Evolutionary conservation across 352 stramenopile genomes (phyloP).

Genomic region (Peronospora destructor): DNA sequence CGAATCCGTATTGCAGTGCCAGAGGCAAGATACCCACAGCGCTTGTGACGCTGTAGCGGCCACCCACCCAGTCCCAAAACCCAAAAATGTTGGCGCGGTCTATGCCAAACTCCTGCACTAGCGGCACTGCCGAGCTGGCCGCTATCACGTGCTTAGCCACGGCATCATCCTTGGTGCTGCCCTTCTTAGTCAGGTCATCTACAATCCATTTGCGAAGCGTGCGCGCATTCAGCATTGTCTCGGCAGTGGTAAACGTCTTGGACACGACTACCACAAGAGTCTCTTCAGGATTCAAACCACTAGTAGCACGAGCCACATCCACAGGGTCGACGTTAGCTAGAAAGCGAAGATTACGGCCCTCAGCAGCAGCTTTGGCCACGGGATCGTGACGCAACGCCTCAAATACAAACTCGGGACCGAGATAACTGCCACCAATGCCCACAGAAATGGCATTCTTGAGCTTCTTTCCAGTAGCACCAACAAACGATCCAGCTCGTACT

Average conservation of each 20-base stretch:
- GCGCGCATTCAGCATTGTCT: conserved; percentile 98
- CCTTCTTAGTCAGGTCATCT: conserved; percentile 85
- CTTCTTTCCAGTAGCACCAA: conserved; percentile 90
- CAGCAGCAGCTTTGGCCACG: conserved; percentile 70
- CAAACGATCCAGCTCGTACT: conserved; percentile 83
- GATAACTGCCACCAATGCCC: conserved; percentile 93
- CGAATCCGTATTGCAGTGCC: conserved; percentile 92
- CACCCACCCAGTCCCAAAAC: conserved; percentile 99
- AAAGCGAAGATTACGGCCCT: conserved; percentile 91
- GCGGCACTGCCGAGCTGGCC: conserved; percentile 66
- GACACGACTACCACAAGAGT: conserved; percentile 96
- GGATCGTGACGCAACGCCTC: conserved; percentile 89
- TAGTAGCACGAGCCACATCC: conserved; percentile 88
- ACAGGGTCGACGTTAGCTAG: conserved; percentile 98
- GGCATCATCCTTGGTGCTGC: conserved; percentile 72
- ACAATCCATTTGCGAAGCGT: conserved; percentile 95
- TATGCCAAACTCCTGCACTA: conserved; percentile 92
- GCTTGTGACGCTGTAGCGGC: conserved; percentile 96
- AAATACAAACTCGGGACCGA: conserved; percentile 96
- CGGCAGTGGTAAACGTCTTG: conserved; percentile 98
- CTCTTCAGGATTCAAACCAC: conserved; percentile 90
- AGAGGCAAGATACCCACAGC: conserved; percentile 95
- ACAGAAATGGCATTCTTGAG: conserved; percentile 95
- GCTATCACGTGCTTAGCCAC: conserved; percentile 93
- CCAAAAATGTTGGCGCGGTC: conserved; percentile 93